Evolutionary conservation across 176 grass and related monocot genomes (phyloP).

Genomic region (Alloteropsis semialata): DNA sequence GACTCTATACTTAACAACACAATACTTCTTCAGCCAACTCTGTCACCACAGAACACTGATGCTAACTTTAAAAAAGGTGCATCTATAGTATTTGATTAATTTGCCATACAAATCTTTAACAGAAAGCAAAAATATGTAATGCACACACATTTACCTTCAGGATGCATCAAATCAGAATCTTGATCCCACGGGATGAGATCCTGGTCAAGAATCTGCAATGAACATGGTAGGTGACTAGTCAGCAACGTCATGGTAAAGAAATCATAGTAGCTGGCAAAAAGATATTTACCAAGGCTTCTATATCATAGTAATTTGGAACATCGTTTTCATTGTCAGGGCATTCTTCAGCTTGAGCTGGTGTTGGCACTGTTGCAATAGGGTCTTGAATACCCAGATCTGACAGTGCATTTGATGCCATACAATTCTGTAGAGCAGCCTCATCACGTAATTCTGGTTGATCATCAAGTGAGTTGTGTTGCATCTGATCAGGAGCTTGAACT

Average conservation of each 20-base stretch:
- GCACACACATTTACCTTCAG: conserved; percentile 51
- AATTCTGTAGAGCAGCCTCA: conserved; percentile 26
- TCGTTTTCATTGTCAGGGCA: conserved; percentile 53
- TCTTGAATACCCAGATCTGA: conserved; percentile 42
- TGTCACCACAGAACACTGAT: conserved; percentile 3
- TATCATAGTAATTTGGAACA: conserved; percentile 57
- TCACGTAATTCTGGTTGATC: conserved; percentile 41
- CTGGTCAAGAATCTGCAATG: conserved; percentile 59
- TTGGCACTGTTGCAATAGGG: conserved; percentile 12
- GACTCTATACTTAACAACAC: not conserved
- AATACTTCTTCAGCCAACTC: conserved; percentile 23
- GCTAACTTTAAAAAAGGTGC: not conserved
- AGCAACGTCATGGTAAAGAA: not conserved
- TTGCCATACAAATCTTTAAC: not conserved
- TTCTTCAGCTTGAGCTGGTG: conserved; percentile 55
- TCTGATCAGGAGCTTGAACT: conserved; percentile 38
- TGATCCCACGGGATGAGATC: conserved; percentile 65
- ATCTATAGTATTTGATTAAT: conserved; percentile 15
- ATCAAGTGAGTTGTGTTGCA: conserved; percentile 33
- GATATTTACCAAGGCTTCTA: conserved; percentile 66
- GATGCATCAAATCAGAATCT: conserved; percentile 40
- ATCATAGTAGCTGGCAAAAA: conserved; percentile 3
- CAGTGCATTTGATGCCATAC: conserved; percentile 36
- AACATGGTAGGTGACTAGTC: conserved; percentile 15
- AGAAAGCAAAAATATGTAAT: not conserved